Base-by-base conservation (phyloP, 371 early-diverging fungal genomes). In the Rhizopus sp. region DNA sequence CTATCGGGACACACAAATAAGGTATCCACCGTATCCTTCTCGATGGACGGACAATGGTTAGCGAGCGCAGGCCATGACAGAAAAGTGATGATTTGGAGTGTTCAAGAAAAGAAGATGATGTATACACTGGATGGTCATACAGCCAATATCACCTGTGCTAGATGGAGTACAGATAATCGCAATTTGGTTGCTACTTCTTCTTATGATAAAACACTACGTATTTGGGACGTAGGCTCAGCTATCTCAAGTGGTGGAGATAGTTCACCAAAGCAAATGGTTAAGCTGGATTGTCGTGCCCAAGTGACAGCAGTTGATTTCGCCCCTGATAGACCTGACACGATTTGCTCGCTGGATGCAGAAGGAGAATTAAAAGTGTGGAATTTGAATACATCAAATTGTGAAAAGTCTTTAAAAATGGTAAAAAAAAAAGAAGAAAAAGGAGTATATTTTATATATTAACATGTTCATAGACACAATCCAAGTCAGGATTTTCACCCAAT, bases 341-440 rank as follows among this genome's bases (percentile, higher is more conserved):
- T 81, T 38, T 81, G 81, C 38, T 77, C 84, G 2, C 62, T 84
- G 38, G 86, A 86, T 59, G 73, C 64, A 1, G 84, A 84, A 56
- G 83, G 84, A 53, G 82, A 84, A 55, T 51, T 84, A 8, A 75
- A 77, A 16, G 71, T 84, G 0, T 84, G 83, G 81, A 75, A 84
- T 48, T 53, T 78, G 33, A 66, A 45, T 45, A 65, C 78, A 1
- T 68, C 69, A 1, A 68, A 59, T 3, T 77, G 81, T 40, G 81
- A 82, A 55, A 83, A 77, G 31, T 72, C 69, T 12, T 53, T 85
- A 7, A 68, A 66, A 37, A 51, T 85, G 75, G 85, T 82, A 78
- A 66, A 30, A 15, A n/a, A n/a, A n/a, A n/a, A n/a, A n/a, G n/a
- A n/a, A n/a, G n/a, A n/a, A n/a, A 15, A 50, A 5, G n/a, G 6